Evolutionary conservation across 2,329 filamentous ascomycete species (phyloP).

Genomic region (Dactylellina parvicollis): DNA sequence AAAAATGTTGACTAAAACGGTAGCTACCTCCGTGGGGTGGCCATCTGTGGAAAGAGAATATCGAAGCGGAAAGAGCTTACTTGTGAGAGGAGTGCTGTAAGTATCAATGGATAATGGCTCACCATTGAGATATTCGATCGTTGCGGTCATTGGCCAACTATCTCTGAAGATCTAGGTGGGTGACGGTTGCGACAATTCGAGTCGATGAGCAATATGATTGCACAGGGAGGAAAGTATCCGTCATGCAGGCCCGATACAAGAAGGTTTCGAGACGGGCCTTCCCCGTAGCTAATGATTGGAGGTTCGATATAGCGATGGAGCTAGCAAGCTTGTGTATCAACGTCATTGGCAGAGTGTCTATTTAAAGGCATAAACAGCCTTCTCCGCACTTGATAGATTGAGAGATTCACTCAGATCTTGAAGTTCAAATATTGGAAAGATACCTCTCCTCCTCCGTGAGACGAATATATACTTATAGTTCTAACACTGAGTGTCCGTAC

Average conservation of each 20-base stretch:
- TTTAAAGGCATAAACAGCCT: not conserved
- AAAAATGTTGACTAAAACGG: slow-evolving; percentile 6
- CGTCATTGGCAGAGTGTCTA: slow-evolving; percentile 11
- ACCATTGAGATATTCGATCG: not conserved
- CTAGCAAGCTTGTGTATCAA: not conserved
- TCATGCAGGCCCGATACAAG: slow-evolving; percentile 1
- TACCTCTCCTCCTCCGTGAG: not conserved
- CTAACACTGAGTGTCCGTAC: too few species aligned
- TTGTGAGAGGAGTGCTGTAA: not conserved
- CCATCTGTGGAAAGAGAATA: not conserved
- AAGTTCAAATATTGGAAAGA: not conserved
- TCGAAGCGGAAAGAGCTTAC: not conserved
- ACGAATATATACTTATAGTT: too few species aligned
- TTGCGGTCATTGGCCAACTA: slow-evolving; percentile 5
- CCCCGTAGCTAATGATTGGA: not conserved
- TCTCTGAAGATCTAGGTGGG: not conserved
- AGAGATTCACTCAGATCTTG: not conserved
- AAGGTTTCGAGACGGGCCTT: slow-evolving; percentile 16
- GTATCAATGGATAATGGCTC: slow-evolving; percentile 21
- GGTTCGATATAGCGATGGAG: not conserved
- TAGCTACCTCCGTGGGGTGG: slow-evolving; percentile 30
- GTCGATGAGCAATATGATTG: not conserved
- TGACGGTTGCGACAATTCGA: not conserved
- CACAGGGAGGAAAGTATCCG: not conserved
- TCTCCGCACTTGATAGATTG: slow-evolving; percentile 4